Conservation (phyloP, 2,329 filamentous ascomycete genomes). For the Corynespora cassiicola region DNA sequence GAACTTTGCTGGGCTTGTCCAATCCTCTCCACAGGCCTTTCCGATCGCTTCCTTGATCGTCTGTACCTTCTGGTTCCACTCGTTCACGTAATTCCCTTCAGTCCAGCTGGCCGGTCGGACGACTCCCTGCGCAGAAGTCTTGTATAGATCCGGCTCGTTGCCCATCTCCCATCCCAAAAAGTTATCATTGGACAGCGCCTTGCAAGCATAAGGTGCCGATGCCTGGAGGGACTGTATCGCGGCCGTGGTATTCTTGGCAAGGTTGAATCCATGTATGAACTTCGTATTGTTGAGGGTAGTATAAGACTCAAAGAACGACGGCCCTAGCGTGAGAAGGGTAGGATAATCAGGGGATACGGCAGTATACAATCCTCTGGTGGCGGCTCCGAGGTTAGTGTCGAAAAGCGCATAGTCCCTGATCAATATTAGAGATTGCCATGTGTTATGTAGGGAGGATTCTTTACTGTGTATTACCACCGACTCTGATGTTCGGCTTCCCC, state of each 20-base stretch:
- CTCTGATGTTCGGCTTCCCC: constrained; percentile 65
- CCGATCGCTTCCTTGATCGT: constrained; percentile 56
- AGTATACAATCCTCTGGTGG: constrained; percentile 61
- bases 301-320: constrained; percentile 69
- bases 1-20: constrained; percentile 50
- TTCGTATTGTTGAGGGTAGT: constrained; percentile 61
- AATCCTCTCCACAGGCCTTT: constrained; percentile 57
- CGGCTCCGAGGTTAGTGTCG: constrained; percentile 58
- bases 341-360: constrained; percentile 65
- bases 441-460: constrained; percentile 1
- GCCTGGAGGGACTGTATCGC: constrained; percentile 58
- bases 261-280: constrained; percentile 69
- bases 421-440: not conserved
- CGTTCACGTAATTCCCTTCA: constrained; percentile 61
- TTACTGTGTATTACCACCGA: constrained; percentile 70
- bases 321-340: constrained; percentile 65
- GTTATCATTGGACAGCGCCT: constrained; percentile 58
- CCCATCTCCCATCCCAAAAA: constrained; percentile 68
- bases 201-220: constrained; percentile 64
- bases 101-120: constrained; percentile 61
- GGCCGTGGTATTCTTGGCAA: constrained; percentile 60
- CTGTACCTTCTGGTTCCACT: constrained; percentile 64
- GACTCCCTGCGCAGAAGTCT: constrained; percentile 58
- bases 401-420: constrained; percentile 65
- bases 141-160: constrained; percentile 69